A percentile compares a stretch with the other conserved stretches of the same genome.
Conservation (phyloP, 352 stramenopile genomes). For the Pythium apleroticum region DNA sequence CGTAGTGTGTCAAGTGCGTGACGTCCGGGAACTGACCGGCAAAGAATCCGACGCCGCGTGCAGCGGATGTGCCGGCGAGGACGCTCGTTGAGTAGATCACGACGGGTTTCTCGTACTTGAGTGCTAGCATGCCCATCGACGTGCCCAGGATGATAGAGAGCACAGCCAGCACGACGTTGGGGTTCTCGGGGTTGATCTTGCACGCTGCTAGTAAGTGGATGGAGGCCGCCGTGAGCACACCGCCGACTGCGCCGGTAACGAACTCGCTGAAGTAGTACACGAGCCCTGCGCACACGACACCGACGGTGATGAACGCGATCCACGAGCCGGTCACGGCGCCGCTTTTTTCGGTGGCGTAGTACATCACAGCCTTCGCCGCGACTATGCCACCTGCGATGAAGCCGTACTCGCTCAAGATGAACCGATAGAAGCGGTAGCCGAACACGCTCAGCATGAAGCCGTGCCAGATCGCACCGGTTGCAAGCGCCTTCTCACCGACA, state of each 20-base stretch:
- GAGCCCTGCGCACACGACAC: slow-evolving; percentile 43
- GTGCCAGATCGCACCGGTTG: slow-evolving; percentile 35
- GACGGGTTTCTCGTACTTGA: slow-evolving; percentile 56
- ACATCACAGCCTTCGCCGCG: slow-evolving; percentile 42
- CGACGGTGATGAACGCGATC: slow-evolving; percentile 60
- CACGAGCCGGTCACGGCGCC: slow-evolving; percentile 53
- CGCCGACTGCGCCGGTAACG: slow-evolving; percentile 47
- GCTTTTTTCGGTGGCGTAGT: slow-evolving; percentile 45
- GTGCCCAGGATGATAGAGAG: slow-evolving; percentile 46
- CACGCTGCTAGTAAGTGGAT: slow-evolving; percentile 55
- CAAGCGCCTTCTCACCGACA: slow-evolving; percentile 37
- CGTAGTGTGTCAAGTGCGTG: slow-evolving; percentile 30
- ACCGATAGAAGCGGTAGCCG: slow-evolving; percentile 60
- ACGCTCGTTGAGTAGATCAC: slow-evolving; percentile 51
- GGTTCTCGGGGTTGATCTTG: slow-evolving; percentile 47
- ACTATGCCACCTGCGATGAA: slow-evolving; percentile 51
- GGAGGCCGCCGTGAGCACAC: slow-evolving; percentile 45
- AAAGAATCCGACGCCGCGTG: slow-evolving; percentile 67
- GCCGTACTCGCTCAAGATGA: slow-evolving; percentile 47
- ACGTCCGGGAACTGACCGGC: slow-evolving; percentile 52
- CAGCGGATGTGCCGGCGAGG: slow-evolving; percentile 36
- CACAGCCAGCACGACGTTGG: slow-evolving; percentile 43
- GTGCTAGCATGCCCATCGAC: slow-evolving; percentile 33
- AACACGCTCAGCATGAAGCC: slow-evolving; percentile 38
- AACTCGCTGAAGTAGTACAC: slow-evolving; percentile 54